These are phyloP conservation scores for Kodamaea kaohsiungensis DNA, from an alignment of 805 yeast genomes.

Conservation along the genomic window DNA sequence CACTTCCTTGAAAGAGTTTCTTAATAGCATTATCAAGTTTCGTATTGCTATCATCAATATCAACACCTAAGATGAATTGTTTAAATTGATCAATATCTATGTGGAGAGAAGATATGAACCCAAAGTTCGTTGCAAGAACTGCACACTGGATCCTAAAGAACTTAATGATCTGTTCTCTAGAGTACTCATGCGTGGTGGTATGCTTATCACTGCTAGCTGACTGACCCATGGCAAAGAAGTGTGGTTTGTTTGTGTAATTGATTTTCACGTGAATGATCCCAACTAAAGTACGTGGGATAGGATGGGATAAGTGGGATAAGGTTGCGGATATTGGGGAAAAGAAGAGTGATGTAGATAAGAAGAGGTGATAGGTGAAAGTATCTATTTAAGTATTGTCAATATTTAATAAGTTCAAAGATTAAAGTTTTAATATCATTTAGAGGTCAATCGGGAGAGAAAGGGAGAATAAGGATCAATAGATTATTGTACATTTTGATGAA, in stretches of 20 bases:
- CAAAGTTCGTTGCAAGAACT: conserved; percentile 20
- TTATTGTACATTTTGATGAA: too few relatives aligned
- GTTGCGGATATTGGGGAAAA: too few relatives aligned
- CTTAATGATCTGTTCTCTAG: conserved; percentile 21
- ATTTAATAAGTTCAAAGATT: too few relatives aligned
- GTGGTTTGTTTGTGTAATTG: conserved; percentile 20
- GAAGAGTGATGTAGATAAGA: too few relatives aligned
- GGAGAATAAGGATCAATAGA: too few relatives aligned
- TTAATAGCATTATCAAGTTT: not conserved
- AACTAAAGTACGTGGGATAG: not conserved
- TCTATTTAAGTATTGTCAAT: too few relatives aligned
- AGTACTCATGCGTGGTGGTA: conserved; percentile 13
- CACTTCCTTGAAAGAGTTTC: conserved; percentile 5
- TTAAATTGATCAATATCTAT: conserved; percentile 20
- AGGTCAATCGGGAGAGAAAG: too few relatives aligned
- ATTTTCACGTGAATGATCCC: not conserved
- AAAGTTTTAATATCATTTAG: too few relatives aligned
- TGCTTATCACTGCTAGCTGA: conserved; percentile 10
- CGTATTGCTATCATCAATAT: conserved; percentile 2
- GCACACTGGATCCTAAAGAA: conserved; percentile 21
- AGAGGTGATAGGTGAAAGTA: too few relatives aligned
- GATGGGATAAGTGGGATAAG: too few relatives aligned
- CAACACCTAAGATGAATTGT: conserved; percentile 16
- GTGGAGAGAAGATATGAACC: conserved; percentile 19
- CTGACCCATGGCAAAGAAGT: conserved; percentile 18